Evolutionary conservation across 495 filamentous ascomycete genomes (phyloP), one percentile per base, ranked within the genome.

Genomic region (Penicillium atrosanguineum): DNA sequence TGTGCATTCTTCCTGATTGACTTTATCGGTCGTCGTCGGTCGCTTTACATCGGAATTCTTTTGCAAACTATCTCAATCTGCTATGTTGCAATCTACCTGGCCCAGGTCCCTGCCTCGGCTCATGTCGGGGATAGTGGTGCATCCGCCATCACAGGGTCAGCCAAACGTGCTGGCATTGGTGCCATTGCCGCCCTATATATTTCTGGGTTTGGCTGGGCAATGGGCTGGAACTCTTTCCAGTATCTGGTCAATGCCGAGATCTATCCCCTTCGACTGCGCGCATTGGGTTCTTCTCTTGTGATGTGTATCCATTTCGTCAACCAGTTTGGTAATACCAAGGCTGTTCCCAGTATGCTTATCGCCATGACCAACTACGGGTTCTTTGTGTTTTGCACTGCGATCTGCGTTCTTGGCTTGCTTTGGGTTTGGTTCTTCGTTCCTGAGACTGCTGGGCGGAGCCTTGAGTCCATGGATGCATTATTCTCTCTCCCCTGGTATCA

Each of bases 231-330:
- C 54, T 73, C 70, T 1, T 83, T 87, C 57, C 85, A 85, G 56
- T 89, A 87, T 59, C 72, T 89, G 1, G 73, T 88, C 48, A 86
- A 80, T 46, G 79, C 83, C 0, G 85, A 89, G 67, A 77, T 87
- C 11, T 87, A 83, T 59, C 85, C 85, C 1, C 64, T 85, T 7
- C 52, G 50, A 12, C 57, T 70, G 19, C 60, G 68, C 2, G 50
- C 60, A 0, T 42, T 53, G 3, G 63, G 60, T 2, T 53, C 62
- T 0, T 64, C 60, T 48, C 34, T 70, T 14, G 21, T 62, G 16
- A 68, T 65, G 56, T 61, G 56, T 36, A 74, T 86, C 37, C 83
- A 87, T 61, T 87, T 82, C 64, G 80, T 69, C 19, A 84, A 85
- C 53, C 82, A 84, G 53, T 85, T 84, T 56, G 83, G 82, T 9